Evolutionary conservation across 345 rosid species (phyloP).

Genomic region (Laguncularia racemosa): DNA sequence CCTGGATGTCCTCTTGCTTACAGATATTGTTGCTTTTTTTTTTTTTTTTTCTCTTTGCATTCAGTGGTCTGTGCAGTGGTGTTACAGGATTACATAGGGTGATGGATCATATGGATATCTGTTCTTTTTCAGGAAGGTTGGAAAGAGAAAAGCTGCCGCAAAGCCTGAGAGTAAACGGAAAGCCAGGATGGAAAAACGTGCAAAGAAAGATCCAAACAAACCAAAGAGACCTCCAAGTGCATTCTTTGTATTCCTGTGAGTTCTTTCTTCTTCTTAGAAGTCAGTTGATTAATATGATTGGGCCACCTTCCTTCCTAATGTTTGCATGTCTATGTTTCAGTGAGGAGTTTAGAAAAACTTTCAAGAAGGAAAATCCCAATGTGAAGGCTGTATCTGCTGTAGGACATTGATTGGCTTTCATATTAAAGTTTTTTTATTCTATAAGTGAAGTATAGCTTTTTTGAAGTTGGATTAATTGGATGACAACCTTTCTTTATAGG

Average conservation of each 20-base stretch:
- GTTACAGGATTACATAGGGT: not conserved
- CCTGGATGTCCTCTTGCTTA: not conserved
- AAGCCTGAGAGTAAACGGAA: conserved; percentile 21
- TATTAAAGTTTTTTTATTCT: not conserved
- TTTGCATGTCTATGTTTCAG: conserved; percentile 20
- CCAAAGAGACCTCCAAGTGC: conserved; percentile 77
- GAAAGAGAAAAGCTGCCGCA: conserved; percentile 52
- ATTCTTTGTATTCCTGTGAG: conserved; percentile 71
- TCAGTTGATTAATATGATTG: not conserved
- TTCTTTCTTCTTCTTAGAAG: not conserved
- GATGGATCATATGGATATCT: conserved; percentile 5
- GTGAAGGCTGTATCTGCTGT: conserved; percentile 75
- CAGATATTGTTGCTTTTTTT: not conserved
- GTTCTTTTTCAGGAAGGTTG: conserved; percentile 33
- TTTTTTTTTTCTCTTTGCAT: not conserved
- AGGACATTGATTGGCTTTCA: conserved; percentile 14
- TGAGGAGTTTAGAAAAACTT: conserved; percentile 55
- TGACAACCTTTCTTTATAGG: conserved; percentile 24
- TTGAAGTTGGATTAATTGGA: too few relatives aligned
- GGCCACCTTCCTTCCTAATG: not conserved
- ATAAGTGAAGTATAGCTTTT: not conserved
- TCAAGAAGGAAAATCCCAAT: conserved; percentile 63
- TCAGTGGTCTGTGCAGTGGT: not conserved
- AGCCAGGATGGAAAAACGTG: conserved; percentile 27
- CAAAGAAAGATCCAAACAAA: conserved; percentile 61